Base-by-base conservation (phyloP, 257 asterid species). In the Solanum lignicaule region DNA sequence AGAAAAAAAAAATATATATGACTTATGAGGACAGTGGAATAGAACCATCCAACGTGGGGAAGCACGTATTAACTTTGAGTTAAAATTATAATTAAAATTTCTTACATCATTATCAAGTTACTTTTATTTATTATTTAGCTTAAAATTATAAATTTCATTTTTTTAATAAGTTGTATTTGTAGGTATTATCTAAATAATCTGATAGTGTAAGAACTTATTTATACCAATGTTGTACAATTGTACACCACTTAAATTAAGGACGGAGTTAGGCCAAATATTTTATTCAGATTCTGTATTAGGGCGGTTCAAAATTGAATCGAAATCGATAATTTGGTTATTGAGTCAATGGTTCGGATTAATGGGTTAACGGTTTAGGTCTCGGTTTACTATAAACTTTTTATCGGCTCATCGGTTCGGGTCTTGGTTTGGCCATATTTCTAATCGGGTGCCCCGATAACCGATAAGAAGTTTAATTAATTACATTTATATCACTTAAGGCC, bases 1-100 rank as follows among this genome's bases (percentile, higher is more conserved):
- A 88, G 89, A 90, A 90, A 87, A 85, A 91, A 89, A 88, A 89
- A 86, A 86, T 87, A 76, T 87, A 90, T 74, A 87, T 87, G 55
- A 43, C 55, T 43, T 13, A 87, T 83, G 78, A 90, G 87, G 92
- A 84, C 89, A 62, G 43, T 85, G 85, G 90, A 83, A 88, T 89
- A 87, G 90, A 90, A 88, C 90, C 58, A 89, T 87, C 84, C 86
- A 88, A 89, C 76, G 58, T 31, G 71, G 83, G 48, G 73, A 87
- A 84, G 88, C 81, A 90, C 87, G 43, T 39, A 36, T 36, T 21
- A 36, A 36, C 13, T 32, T 1, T 35, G 18, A 36, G 31, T 35
- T 74, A 5, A 74, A 35, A 74, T 35, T 35, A 35, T 36, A 62
- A 62, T 25, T n/a, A 74, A 58, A 15, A 3, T 32, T 32, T 52